Evolutionary conservation across 148 eudicot species (phyloP), one percentile per base, ranked within the genome.

Genomic region (Diospyros lotus): DNA sequence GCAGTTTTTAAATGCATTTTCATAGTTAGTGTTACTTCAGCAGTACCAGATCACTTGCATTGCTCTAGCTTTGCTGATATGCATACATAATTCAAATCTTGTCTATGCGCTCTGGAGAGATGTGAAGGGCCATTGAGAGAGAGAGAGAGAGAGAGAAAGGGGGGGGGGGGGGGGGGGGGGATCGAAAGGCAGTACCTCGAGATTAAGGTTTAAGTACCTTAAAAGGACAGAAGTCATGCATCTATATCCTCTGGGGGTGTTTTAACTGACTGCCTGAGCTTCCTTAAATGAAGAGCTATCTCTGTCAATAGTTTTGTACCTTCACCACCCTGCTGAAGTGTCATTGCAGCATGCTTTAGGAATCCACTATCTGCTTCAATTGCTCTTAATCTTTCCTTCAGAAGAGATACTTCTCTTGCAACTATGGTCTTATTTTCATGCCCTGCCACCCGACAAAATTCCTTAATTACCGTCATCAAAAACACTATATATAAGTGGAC

Each of bases 351-450:
- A 54, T 81, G 90, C 82, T 85, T 82, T 63, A 86, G 73, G 80
- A 89, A 89, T 60, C 84, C 85, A 80, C 86, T 82, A 18, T 87
- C 88, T 63, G 89, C 90, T 83, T 90, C 91, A 28, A 92, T 72
- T 44, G 82, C 86, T 54, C 78, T 88, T 77, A 88, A 45, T 78
- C 90, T 86, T 76, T 81, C 86, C 64, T 79, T 85, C 44, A 90
- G 62, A 64, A 77, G 55, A 39, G 87, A 82, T 28, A 85, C 73
- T 78, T 87, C 92, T 81, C 82, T 84, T 15, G 77, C 75, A 67
- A 87, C 80, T 18, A 59, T 61, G 28, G 72, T 82, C 54, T 80
- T 82, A 9, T 72, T 74, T 40, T 67, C 86, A 17, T 65, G 63
- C 72, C 80, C 89, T 83, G 64, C 79, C 41, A 63, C 3, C 54